Base-by-base conservation (phyloP, 2,329 filamentous ascomycete genomes). In the Trichoderma koningiopsis region DNA sequence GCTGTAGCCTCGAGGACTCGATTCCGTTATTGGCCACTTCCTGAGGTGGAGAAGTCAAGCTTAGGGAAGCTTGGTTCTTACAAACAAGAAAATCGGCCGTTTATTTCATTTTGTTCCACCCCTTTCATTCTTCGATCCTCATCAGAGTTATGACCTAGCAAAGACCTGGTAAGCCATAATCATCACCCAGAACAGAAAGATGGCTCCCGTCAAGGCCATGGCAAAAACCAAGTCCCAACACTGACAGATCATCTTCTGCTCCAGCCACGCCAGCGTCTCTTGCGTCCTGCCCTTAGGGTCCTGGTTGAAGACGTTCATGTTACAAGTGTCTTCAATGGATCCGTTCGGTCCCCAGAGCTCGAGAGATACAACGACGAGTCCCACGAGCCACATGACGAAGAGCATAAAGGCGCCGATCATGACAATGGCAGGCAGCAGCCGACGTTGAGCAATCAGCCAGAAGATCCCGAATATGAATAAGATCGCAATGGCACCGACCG, bases 121-220 rank as follows among this genome's bases (percentile, higher is more conserved):
- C 33, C 35, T 37, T 56, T 14, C 33, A 35, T 11, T 43, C 49
- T 56, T 19, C 33, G 3, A 8, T 47, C 24, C 27, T 13, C 13
- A 24, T 64, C 24, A 49, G 10, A 57, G 53, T 72, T 68, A 81
- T 71, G 81, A 82, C 61, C 79, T 76, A 70, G 78, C 84, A 80
- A 88, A 91, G 11, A 91, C 88, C 72, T 89, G 87, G 73, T 89
- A 88, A 13, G 88, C 86, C 85, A 91, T 90, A 71, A 90, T 81
- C 83, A 90, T 89, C 74, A 90, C 87, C 88, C 88, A 91, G n/a
- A 91, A 75, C 70, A 90, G 76, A 72, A 90, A 90, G 1, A 89
- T 79, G 22, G 79, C 81, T 0, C 88, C 89, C 2, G 89, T 84
- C 29, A 91, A 77, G 22, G 84, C 84, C 76, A 91, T 88, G 0